Base-by-base conservation (phyloP, 352 stramenopile species). In the Globisporangium lucens region DNA sequence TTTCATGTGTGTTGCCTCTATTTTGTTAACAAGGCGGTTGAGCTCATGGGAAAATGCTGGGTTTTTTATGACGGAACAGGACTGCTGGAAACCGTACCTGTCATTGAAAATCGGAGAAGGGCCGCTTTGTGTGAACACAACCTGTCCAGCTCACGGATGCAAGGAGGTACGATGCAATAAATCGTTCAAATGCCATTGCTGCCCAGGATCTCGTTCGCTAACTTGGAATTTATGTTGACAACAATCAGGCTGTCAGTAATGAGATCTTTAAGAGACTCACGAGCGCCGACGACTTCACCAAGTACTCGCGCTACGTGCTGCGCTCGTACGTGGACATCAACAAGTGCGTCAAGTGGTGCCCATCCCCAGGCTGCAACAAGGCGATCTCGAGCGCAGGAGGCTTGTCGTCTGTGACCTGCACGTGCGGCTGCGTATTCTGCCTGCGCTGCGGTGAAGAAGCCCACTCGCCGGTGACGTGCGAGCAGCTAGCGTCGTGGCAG, bases 301-400 rank as follows among this genome's bases (percentile, higher is more conserved):
- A 95, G 56, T 99, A 98, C 77, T 77, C 90, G 63, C 87, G 77
- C 24, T 99, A 94, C 69, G 84, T 99, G 69, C 77, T 99, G 56
- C 88, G 95, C 52, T 98, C 89, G 60, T 99, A 99, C 82, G 97
- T 99, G n/a, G 95, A 99, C 69, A 98, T 98, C 66, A 99, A 98
- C 83, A 97, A 90, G 56, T 90, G 94, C 63, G 97, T 99, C 65
- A 95, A 98, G 63, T 99, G 97, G 93, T 99, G 98, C 74, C 98
- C 98, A 9, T 96, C 94, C 15, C 82, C 89, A 3, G 93, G 95
- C n/a, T 99, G 97, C 75, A 97, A 92, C 65, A 97, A 98, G 71
- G 92, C 98, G 20, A 97, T 97, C 20, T 91, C 84, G 0, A 95
- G 87, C 20, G 83, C 89, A 1, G 89, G 88, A 17, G 90, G 88